A percentile compares a stretch with the other conserved stretches of the same genome.
Conservation (phyloP, 1,284 basidiomycete species). For the Xerocomus cyaneibrunnescens region DNA sequence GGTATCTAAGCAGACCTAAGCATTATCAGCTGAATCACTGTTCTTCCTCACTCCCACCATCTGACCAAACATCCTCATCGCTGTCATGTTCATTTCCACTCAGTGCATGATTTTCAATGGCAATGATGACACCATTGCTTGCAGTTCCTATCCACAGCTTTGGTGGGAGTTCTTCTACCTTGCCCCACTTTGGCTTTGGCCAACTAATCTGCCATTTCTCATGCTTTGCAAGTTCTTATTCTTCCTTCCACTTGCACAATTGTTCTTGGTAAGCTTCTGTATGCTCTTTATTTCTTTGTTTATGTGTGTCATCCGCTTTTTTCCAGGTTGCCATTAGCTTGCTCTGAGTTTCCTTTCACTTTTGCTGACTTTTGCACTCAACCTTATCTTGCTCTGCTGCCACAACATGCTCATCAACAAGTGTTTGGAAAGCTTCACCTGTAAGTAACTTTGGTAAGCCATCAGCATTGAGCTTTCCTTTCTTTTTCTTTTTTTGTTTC, state of each 20-base stretch:
- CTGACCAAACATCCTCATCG: background rate
- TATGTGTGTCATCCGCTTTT: no score
- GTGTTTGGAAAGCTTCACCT: background rate
- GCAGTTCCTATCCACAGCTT: background rate
- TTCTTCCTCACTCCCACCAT: background rate
- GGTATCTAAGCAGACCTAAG: background rate
- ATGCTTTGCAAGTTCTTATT: no score
- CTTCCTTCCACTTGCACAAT: no score
- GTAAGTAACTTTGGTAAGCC: background rate
- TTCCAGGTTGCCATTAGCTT: no score
- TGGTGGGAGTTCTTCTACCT: background rate
- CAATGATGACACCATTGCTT: no score
- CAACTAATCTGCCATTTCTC: background rate
- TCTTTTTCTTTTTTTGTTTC: background rate
- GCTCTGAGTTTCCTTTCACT: no score
- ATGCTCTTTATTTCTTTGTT: no score
- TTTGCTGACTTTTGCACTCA: background rate
- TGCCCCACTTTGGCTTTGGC: background rate
- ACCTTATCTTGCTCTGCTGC: background rate
- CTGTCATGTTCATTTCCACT: background rate
- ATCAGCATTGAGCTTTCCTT: background rate
- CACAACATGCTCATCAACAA: no score
- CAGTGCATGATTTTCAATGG: no score
- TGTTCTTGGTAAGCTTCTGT: no score
- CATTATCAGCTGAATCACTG: background rate